Conservation (phyloP, 768 basidiomycete genomes). For the Trametes maxima region DNA sequence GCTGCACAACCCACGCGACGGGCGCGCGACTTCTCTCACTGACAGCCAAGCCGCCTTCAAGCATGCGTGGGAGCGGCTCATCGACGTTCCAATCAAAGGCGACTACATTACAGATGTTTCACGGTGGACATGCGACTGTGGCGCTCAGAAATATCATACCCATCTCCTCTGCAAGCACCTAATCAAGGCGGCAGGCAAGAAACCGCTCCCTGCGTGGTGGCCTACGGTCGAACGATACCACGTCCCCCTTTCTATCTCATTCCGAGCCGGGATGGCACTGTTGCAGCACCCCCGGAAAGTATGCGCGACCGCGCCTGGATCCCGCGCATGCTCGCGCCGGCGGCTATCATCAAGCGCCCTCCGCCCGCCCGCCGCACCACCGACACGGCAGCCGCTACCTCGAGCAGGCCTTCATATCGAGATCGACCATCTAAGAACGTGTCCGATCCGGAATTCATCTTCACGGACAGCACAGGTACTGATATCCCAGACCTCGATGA, state of each 20-base stretch:
- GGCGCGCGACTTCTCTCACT: background rate
- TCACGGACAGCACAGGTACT: too few relatives aligned
- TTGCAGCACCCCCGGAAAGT: background rate
- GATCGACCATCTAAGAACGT: too few relatives aligned
- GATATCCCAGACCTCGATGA: background rate
- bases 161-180: conserved; percentile 20
- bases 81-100: conserved; percentile 5
- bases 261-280: background rate
- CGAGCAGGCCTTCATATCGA: too few relatives aligned
- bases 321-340: background rate
- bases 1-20: background rate
- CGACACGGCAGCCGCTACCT: too few relatives aligned
- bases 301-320: conserved; percentile 1
- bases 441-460: too few relatives aligned
- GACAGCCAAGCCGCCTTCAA: conserved; percentile 7
- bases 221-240: background rate
- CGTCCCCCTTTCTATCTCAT: conserved; percentile 19
- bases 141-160: conserved; percentile 19
- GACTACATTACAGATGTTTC: conserved; percentile 1
- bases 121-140: conserved; percentile 19
- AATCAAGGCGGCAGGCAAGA: conserved; percentile 1
- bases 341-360: background rate
- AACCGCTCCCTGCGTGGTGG: too few relatives aligned
- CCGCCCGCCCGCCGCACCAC: too few relatives aligned
- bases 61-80: conserved; percentile 6